Base-by-base conservation (phyloP, 176 grass and related monocot species). In the Avena atlantica region DNA sequence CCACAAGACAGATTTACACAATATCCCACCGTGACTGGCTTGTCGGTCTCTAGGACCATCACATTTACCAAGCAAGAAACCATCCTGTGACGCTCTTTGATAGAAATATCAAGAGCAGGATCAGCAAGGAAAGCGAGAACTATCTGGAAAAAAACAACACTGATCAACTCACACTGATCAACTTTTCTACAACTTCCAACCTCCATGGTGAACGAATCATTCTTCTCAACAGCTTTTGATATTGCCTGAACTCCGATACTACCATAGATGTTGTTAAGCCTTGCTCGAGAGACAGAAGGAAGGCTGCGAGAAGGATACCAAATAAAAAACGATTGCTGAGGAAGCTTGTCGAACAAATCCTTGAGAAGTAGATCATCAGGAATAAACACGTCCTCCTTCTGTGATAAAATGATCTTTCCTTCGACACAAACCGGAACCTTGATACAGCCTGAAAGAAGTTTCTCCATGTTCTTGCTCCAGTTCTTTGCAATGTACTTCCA, bases 281-380 rank as follows among this genome's bases (percentile, higher is more conserved):
- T 92, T 19, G 81, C 72, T 42, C 81, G 69, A 36, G 90, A 86
- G 21, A 85, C 55, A 10, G 62, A 66, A 31, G 70, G 70, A n/a
- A 83, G 19, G 9, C 8, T 87, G 16, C 78, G 68, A 15, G 53
- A 9, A 76, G 94, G 88, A 48, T 89, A 97, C 94, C 94, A 97
- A 12, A 94, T 86, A 51, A 93, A 94, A 7, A 92, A 5, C 9
- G 90, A 42, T 14, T 87, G 31, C 12, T 87, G 27, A 86, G 86
- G 21, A 40, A 67, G 16, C 44, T 76, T 83, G 25, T 63, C 78
- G 45, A 97, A 97, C 31, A 97, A 74, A 50, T 94, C 90, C 79
- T 86, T 84, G 29, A 92, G 86, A 9, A 92, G n/a, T 53, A 94
- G 71, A 65, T 97, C 94, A 76, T 97, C 92, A 9, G 90, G 90